phyloP scores from a whole-genome alignment of 257 asterid species.

The Nicotiana undulata region DNA sequence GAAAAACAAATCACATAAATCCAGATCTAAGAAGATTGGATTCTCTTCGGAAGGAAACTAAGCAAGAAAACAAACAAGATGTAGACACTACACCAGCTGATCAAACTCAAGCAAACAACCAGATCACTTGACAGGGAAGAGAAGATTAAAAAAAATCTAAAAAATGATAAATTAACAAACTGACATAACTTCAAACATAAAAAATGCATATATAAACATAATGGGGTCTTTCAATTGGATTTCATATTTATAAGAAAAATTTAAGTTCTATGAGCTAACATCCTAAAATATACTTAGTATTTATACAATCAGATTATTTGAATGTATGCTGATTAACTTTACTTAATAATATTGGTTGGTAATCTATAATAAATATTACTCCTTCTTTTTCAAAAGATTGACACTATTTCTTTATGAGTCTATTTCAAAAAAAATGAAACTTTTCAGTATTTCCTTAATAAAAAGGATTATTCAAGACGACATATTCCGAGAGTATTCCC shows the following conservation, averaged over 20 bases:
- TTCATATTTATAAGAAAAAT: not conserved
- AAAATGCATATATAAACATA: not conserved
- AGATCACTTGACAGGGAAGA: not conserved
- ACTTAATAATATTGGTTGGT: no score
- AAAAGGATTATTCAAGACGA: no score
- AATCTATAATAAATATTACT: no score
- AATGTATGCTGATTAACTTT: no score
- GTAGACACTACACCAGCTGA: slow-evolving; percentile 5
- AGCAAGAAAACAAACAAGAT: slow-evolving; percentile 12
- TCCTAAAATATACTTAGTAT: no score
- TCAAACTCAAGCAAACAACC: not conserved
- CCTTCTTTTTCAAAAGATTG: no score
- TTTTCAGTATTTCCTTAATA: no score
- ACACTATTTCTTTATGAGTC: no score
- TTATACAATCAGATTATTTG: no score
- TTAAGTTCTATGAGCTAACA: no score
- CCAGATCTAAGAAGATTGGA: slow-evolving; percentile 47
- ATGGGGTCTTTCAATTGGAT: not conserved
- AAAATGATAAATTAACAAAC: not conserved
- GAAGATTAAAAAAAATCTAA: not conserved
- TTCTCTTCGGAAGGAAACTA: slow-evolving; percentile 16
- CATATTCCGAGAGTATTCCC: no score
- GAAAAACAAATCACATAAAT: slow-evolving; percentile 11
- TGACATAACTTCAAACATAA: not conserved
- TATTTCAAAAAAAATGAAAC: no score